These are phyloP conservation scores for Psilocybe azurescens DNA, from an alignment of 768 basidiomycete genomes.

Conservation along the genomic window DNA sequence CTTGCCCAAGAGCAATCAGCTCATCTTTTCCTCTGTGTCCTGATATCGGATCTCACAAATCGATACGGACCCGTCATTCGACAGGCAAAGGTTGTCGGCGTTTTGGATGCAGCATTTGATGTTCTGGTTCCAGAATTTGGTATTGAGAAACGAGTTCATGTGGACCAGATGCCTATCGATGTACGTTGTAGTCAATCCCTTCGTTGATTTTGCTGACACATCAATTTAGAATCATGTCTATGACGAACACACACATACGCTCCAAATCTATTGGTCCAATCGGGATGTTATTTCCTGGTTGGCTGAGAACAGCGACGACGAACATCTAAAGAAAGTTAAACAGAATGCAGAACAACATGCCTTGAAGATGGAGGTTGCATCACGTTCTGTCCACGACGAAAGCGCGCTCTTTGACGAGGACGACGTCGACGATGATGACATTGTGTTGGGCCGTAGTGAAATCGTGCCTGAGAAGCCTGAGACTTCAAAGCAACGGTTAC, in stretches of 20 bases:
- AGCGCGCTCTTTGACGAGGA: slow-evolving; percentile 90
- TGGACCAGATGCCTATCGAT: slow-evolving; percentile 98
- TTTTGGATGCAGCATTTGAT: slow-evolving; percentile 98
- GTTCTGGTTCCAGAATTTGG: slow-evolving; percentile 96
- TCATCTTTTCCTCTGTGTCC: slow-evolving; percentile 93
- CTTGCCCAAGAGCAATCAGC: slow-evolving; percentile 97
- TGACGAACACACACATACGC: slow-evolving; percentile 91
- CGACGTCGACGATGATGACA: slow-evolving; percentile 83
- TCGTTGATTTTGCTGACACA: slow-evolving; percentile 21
- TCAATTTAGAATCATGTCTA: slow-evolving; percentile 84
- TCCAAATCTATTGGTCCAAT: slow-evolving; percentile 96
- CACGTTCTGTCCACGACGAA: slow-evolving; percentile 86
- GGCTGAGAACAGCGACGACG: slow-evolving; percentile 94
- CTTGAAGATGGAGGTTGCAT: slow-evolving; percentile 88
- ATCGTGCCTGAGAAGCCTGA: slow-evolving; percentile 44
- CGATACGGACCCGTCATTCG: slow-evolving; percentile 96
- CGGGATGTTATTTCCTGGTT: slow-evolving; percentile 95
- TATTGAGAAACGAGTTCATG: slow-evolving; percentile 98
- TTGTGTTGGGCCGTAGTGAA: slow-evolving; percentile 70
- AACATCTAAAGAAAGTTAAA: slow-evolving; percentile 93
- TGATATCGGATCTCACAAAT: slow-evolving; percentile 93
- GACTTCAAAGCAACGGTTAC: slow-evolving; percentile 76
- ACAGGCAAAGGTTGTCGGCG: slow-evolving; percentile 93
- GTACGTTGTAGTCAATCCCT: slow-evolving; percentile 47
- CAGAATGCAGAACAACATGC: slow-evolving; percentile 92